Percentiles rank a stretch among this genome's conserved stretches.
These are phyloP conservation scores for Zymoseptoria tritici DNA, from an alignment of 2,329 filamentous ascomycete species.

Conservation along the genomic window DNA sequence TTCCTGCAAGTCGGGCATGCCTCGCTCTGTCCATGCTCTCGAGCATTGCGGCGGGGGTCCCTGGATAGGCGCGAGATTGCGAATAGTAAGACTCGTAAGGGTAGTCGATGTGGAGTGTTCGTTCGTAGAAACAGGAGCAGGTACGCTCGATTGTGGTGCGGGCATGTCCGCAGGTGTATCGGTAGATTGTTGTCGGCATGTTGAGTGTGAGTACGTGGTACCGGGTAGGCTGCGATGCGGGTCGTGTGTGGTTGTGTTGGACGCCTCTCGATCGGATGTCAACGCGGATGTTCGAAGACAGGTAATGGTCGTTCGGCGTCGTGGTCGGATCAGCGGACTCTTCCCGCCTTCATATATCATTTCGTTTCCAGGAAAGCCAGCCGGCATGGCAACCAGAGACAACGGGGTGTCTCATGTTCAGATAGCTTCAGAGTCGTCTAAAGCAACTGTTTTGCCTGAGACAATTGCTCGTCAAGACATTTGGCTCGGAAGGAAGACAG, in stretches of 20 bases:
- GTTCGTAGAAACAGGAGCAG: slow-evolving; percentile 18
- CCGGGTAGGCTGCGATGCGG: background rate
- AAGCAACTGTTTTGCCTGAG: background rate
- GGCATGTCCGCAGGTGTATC: slow-evolving; percentile 20
- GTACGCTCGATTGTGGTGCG: slow-evolving; percentile 7
- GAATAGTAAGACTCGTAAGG: background rate
- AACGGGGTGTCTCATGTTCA: background rate
- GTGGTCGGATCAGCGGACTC: background rate
- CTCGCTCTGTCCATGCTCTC: background rate
- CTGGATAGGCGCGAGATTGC: background rate
- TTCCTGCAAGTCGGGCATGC: background rate
- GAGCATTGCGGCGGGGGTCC: background rate
- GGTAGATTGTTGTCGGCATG: slow-evolving; percentile 20
- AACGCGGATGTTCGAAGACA: background rate
- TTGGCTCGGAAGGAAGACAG: background rate
- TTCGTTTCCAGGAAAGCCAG: background rate
- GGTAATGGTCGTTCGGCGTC: background rate
- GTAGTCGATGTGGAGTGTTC: slow-evolving; percentile 18
- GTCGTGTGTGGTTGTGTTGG: background rate
- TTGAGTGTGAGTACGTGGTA: background rate
- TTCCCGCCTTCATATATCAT: background rate
- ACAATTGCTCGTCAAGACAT: background rate
- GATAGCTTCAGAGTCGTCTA: background rate
- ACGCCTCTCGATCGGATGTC: background rate
- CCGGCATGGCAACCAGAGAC: background rate